Percentiles rank a stretch among this genome's conserved stretches.
Conservation (phyloP, 2,329 filamentous ascomycete species). For the Exophiala xenobiotica region DNA sequence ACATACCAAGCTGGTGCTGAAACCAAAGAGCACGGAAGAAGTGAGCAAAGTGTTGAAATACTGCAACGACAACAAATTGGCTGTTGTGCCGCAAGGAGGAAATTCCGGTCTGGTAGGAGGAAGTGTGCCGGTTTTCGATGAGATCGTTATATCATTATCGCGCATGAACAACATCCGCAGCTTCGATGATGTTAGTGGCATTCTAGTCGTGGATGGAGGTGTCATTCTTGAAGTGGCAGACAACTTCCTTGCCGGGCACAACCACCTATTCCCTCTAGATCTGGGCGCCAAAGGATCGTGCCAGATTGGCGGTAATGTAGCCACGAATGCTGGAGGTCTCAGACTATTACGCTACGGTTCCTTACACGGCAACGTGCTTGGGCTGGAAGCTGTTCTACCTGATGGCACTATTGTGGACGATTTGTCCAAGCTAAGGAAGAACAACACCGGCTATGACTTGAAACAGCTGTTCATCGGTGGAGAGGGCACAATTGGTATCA, state of each 20-base stretch:
- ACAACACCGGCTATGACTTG: constrained; percentile 97
- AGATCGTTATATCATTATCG: constrained; percentile 88
- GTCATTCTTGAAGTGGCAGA: constrained; percentile 88
- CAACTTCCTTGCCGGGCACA: constrained; percentile 75
- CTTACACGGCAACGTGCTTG: constrained; percentile 87
- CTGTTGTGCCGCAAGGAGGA: constrained; percentile 93
- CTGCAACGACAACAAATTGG: constrained; percentile 89
- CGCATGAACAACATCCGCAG: constrained; percentile 89
- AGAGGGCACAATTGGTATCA: constrained; percentile 91
- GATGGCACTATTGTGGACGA: constrained; percentile 92
- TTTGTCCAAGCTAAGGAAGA: constrained; percentile 84
- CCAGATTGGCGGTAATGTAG: constrained; percentile 92
- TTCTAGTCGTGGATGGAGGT: constrained; percentile 86
- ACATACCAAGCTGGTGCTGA: constrained; percentile 81
- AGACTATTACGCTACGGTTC: constrained; percentile 89
- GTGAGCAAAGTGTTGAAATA: constrained; percentile 89
- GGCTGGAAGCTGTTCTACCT: constrained; percentile 87
- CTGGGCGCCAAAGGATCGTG: constrained; percentile 97
- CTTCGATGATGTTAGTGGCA: constrained; percentile 90
- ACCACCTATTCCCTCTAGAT: constrained; percentile 91
- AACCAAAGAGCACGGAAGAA: constrained; percentile 79
- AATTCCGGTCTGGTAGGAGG: constrained; percentile 96
- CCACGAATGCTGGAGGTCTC: constrained; percentile 91
- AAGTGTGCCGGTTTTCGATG: constrained; percentile 94
- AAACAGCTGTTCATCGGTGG: constrained; percentile 96